Evolutionary conservation across 2,329 filamentous ascomycete species (phyloP).

Genomic region (Diaporthe sp.): DNA sequence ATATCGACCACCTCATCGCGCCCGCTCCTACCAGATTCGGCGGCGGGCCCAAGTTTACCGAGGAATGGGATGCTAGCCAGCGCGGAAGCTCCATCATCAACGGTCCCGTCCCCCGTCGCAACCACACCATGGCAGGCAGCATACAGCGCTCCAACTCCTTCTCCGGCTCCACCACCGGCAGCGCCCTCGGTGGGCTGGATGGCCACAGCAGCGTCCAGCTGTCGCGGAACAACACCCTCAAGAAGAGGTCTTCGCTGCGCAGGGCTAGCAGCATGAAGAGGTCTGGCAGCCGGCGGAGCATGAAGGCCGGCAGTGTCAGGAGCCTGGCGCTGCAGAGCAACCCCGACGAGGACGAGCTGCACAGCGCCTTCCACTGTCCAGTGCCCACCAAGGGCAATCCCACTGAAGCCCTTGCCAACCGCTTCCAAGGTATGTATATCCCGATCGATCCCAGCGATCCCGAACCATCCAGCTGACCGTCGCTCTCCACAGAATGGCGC

Average conservation of each 20-base stretch:
- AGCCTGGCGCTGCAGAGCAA: constrained; percentile 81
- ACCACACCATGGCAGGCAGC: constrained; percentile 41
- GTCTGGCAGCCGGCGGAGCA: constrained; percentile 83
- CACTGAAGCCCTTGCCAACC: constrained; percentile 86
- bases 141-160: constrained; percentile 75
- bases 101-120: constrained; percentile 50
- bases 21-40: constrained; percentile 52
- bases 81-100: constrained; percentile 76
- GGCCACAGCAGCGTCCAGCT: constrained; percentile 53
- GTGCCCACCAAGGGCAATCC: constrained; percentile 90
- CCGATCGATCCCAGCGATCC: background rate
- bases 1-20: constrained; percentile 40
- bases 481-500: constrained; percentile 80
- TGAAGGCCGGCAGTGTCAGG: constrained; percentile 87
- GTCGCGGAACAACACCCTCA: constrained; percentile 78
- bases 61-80: constrained; percentile 79
- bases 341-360: constrained; percentile 76
- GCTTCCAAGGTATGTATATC: constrained; percentile 82
- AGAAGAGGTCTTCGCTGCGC: constrained; percentile 87
- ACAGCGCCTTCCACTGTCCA: constrained; percentile 90
- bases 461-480: constrained; percentile 10
- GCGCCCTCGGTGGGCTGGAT: constrained; percentile 51
- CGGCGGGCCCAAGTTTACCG: constrained; percentile 69
- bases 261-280: constrained; percentile 81
- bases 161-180: constrained; percentile 65